Percentiles rank a stretch among this genome's conserved stretches.
Conservation (phyloP, 495 filamentous ascomycete genomes). For the Letharia lupina region DNA sequence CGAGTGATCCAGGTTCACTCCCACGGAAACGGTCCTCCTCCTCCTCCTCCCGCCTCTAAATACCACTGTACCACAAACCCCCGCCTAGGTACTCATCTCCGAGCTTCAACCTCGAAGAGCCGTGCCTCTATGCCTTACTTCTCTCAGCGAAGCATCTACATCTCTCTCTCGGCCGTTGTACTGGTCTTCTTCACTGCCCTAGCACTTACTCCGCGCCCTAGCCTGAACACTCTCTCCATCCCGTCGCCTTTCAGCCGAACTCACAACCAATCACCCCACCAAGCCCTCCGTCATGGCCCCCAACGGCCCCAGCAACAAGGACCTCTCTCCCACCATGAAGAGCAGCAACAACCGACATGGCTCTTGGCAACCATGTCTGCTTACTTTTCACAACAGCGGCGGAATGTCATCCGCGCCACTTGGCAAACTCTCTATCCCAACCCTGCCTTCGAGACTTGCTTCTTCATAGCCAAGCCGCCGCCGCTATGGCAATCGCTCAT, state of each 20-base stretch:
- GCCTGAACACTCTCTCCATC: background rate
- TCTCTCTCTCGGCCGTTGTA: background rate
- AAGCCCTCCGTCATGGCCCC: background rate
- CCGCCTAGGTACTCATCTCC: background rate
- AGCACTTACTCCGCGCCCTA: background rate
- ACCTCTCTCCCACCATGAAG: background rate
- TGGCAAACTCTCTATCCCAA: conserved; percentile 11
- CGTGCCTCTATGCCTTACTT: background rate
- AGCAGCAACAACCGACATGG: conserved; percentile 11
- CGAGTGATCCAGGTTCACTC: too few species aligned
- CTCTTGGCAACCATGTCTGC: conserved; percentile 13
- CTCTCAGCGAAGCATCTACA: background rate
- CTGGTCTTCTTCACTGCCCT: background rate
- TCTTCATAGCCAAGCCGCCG: conserved; percentile 7
- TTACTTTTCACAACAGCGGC: conserved; percentile 2
- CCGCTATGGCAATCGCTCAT: conserved; percentile 13
- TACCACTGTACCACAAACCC: too few species aligned
- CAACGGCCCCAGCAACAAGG: background rate
- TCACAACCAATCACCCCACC: background rate
- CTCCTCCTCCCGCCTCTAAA: too few species aligned
- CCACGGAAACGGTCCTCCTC: too few species aligned
- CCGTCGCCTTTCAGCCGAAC: background rate
- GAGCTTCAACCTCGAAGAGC: background rate
- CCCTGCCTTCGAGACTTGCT: conserved; percentile 5
- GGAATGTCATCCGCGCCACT: conserved; percentile 18